Evolutionary conservation across 371 early-diverging fungal species (phyloP).

Genomic region (Mucor sp.): DNA sequence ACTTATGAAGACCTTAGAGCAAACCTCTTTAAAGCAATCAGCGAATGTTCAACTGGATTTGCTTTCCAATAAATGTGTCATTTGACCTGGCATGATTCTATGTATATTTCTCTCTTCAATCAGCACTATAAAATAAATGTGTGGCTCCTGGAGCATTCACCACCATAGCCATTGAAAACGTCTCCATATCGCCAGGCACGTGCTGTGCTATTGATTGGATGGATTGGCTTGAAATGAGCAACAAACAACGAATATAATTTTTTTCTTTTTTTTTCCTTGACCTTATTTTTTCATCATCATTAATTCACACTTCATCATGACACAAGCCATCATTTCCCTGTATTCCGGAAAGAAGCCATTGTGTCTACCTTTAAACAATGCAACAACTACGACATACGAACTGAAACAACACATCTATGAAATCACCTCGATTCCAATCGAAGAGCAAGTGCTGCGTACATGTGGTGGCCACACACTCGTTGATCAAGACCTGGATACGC

Average conservation of each 20-base stretch:
- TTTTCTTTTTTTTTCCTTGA: too few species aligned
- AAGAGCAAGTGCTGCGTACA: conserved; percentile 52
- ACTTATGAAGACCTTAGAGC: conserved; percentile 91
- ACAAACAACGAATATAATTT: too few species aligned
- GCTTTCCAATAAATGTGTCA: conserved; percentile 58
- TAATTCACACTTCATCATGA: conserved; percentile 10
- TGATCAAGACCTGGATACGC: conserved; percentile 28
- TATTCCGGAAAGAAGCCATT: conserved; percentile 25
- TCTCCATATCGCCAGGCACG: too few species aligned
- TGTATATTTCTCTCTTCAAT: too few species aligned
- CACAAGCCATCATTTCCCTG: conserved; percentile 42
- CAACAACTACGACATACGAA: conserved; percentile 12
- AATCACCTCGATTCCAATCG: conserved; percentile 42
- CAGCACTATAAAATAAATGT: too few species aligned
- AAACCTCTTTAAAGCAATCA: conserved; percentile 88
- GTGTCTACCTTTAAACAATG: conserved; percentile 27
- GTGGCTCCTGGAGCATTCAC: too few species aligned
- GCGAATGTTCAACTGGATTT: conserved; percentile 96
- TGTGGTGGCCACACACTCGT: conserved; percentile 40
- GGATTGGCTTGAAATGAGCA: too few species aligned
- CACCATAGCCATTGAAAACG: too few species aligned
- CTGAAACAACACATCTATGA: conserved; percentile 43
- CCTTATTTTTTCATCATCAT: too few species aligned
- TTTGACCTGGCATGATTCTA: too few species aligned
- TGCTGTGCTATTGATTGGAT: too few species aligned